Evolutionary conservation across 2,329 filamentous ascomycete genomes (phyloP).

Genomic region (Epichloe sibirici): DNA sequence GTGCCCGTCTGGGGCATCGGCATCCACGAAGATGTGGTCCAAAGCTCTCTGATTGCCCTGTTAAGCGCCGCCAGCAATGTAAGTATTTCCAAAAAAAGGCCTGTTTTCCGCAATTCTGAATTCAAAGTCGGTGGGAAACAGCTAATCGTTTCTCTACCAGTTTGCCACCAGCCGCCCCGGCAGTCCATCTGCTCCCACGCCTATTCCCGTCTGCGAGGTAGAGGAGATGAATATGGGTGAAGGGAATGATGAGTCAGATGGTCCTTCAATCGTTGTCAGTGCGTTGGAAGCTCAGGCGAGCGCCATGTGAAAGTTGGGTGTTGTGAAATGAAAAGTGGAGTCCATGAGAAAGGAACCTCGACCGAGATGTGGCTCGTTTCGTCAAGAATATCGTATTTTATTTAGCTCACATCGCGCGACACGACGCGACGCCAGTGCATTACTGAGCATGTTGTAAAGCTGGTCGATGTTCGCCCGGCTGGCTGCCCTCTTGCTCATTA

Average conservation of each 20-base stretch:
- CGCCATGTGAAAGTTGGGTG: constrained; percentile 7
- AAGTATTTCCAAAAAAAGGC: constrained; percentile 27
- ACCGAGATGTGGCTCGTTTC: no score
- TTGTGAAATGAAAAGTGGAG: not conserved
- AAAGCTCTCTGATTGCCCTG: constrained; percentile 76
- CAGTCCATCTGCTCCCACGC: constrained; percentile 48
- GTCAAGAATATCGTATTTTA: no score
- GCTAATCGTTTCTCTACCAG: not conserved
- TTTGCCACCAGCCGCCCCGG: constrained; percentile 60
- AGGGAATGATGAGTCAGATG: not conserved
- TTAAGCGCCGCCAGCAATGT: constrained; percentile 78
- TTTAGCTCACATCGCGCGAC: no score
- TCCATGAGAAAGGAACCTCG: not conserved
- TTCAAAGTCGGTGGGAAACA: no score
- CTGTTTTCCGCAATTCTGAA: no score
- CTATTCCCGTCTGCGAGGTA: constrained; percentile 25
- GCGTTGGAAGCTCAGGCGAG: constrained; percentile 13
- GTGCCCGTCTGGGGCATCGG: constrained; percentile 78
- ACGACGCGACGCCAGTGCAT: no score
- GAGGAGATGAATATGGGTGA: constrained; percentile 8
- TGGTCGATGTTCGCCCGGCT: no score
- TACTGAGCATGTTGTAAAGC: no score
- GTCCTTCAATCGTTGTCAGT: constrained; percentile 8
- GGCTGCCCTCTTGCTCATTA: no score
- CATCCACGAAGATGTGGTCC: constrained; percentile 46